Percentiles rank a stretch among this genome's conserved stretches.
Evolutionary conservation across 1,284 basidiomycete genomes (phyloP).

Genomic region (Cronartium ribicola): DNA sequence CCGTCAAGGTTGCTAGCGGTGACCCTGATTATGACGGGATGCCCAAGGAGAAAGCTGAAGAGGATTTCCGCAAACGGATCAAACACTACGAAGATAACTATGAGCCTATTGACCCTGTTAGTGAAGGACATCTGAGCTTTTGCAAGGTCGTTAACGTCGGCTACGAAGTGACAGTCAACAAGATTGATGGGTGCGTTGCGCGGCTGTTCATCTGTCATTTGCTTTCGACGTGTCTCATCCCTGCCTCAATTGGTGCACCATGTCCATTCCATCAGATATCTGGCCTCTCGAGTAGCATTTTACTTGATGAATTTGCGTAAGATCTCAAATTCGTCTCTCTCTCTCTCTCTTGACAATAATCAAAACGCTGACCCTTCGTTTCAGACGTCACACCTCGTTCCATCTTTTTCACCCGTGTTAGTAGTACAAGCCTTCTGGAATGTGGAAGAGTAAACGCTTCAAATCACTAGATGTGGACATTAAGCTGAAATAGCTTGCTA

Average conservation of each 20-base stretch:
- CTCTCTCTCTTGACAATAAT: neutral
- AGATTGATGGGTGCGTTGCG: constrained; percentile 19
- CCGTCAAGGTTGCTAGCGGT: constrained; percentile 88
- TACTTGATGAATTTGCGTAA: constrained; percentile 79
- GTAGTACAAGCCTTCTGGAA: constrained; percentile 46
- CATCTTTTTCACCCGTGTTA: constrained; percentile 90
- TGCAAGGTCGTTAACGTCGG: constrained; percentile 40
- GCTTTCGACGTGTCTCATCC: neutral
- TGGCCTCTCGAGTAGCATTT: constrained; percentile 76
- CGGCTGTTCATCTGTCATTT: constrained; percentile 45
- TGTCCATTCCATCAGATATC: constrained; percentile 7
- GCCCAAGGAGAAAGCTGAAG: constrained; percentile 76
- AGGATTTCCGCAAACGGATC: constrained; percentile 87
- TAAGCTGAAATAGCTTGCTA: neutral
- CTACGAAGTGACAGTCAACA: constrained; percentile 38
- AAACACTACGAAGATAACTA: constrained; percentile 92
- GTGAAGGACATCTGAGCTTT: constrained; percentile 54
- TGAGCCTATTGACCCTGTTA: constrained; percentile 79
- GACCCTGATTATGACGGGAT: constrained; percentile 96
- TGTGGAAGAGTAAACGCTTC: neutral
- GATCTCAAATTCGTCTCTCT: neutral
- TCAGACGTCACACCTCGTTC: constrained; percentile 91
- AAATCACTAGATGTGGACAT: neutral
- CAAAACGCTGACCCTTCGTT: neutral
- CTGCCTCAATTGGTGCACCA: neutral